phyloP scores from a whole-genome alignment of 768 basidiomycete species.

The Fomitopsis serialis region DNA sequence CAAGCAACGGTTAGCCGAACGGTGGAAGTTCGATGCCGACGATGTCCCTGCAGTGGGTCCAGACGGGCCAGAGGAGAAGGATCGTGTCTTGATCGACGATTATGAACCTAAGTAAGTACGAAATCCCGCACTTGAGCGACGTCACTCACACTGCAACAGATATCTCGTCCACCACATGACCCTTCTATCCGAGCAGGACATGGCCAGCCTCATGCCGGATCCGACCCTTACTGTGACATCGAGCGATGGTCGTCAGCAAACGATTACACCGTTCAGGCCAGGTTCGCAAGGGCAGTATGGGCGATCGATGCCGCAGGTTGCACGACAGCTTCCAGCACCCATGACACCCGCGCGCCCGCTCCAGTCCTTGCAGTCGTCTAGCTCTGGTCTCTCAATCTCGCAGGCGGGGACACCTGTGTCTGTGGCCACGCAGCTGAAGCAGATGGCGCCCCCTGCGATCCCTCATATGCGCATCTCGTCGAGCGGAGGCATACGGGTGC shows the following conservation, averaged over 20 bases:
- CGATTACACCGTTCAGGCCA: conserved; percentile 43
- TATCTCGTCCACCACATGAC: conserved; percentile 52
- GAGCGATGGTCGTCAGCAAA: conserved; percentile 45
- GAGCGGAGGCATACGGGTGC: conserved; percentile 49
- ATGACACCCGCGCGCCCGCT: conserved; percentile 5
- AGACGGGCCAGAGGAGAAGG: conserved; percentile 62
- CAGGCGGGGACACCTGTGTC: conserved; percentile 46
- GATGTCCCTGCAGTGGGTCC: conserved; percentile 51
- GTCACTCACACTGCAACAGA: conserved; percentile 25
- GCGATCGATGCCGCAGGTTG: conserved; percentile 17
- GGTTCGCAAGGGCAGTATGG: conserved; percentile 25
- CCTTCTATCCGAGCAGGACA: conserved; percentile 51
- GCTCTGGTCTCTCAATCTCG: conserved; percentile 2
- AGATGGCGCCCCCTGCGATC: conserved; percentile 45
- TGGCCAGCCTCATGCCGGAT: conserved; percentile 32
- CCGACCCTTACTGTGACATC: conserved; percentile 37
- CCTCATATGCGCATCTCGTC: conserved; percentile 62
- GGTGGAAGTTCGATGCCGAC: conserved; percentile 68
- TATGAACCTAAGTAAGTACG: conserved; percentile 45
- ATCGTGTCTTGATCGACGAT: conserved; percentile 67
- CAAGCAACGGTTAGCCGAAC: conserved; percentile 42
- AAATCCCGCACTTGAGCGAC: neutral
- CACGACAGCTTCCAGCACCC: conserved; percentile 3
- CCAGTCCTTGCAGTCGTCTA: conserved; percentile 11
- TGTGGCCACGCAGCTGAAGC: conserved; percentile 55